Evolutionary conservation across 1,284 basidiomycete genomes (phyloP).

Genomic region (Ceratobasidium theobromae): DNA sequence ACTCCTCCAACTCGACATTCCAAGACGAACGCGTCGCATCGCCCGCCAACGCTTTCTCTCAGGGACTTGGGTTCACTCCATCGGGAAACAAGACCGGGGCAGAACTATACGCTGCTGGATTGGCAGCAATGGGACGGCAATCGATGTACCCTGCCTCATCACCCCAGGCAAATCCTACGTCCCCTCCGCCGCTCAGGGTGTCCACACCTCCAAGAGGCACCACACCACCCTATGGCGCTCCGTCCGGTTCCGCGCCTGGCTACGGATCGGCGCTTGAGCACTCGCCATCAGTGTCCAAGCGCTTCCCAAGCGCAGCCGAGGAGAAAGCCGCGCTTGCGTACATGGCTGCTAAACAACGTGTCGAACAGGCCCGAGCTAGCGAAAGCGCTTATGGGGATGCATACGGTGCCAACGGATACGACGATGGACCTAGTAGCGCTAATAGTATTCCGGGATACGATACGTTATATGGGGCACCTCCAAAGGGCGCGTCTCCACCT

Average conservation of each 20-base stretch:
- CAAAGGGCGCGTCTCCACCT: not conserved
- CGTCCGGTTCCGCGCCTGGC: not conserved
- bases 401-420: not conserved
- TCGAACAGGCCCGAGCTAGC: conserved; percentile 12
- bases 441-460: conserved; percentile 23
- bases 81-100: conserved; percentile 8
- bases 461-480: conserved; percentile 1
- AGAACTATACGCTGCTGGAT: conserved; percentile 22
- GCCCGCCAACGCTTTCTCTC: not conserved
- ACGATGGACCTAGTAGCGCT: conserved; percentile 10
- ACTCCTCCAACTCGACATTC: not conserved
- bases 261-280: not conserved
- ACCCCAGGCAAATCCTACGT: not conserved
- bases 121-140: conserved; percentile 25
- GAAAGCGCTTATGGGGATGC: not conserved
- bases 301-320: conserved; percentile 15
- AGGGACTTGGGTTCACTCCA: not conserved
- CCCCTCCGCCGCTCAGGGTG: not conserved
- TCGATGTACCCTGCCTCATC: conserved; percentile 13
- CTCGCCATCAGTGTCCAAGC: not conserved
- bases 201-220: too few species aligned
- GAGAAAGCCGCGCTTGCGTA: conserved; percentile 22
- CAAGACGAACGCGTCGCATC: not conserved
- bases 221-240: not conserved
- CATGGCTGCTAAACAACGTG: conserved; percentile 19